Evolutionary conservation across 257 asterid genomes (phyloP).

Genomic region (Primulina huaijiensis): DNA sequence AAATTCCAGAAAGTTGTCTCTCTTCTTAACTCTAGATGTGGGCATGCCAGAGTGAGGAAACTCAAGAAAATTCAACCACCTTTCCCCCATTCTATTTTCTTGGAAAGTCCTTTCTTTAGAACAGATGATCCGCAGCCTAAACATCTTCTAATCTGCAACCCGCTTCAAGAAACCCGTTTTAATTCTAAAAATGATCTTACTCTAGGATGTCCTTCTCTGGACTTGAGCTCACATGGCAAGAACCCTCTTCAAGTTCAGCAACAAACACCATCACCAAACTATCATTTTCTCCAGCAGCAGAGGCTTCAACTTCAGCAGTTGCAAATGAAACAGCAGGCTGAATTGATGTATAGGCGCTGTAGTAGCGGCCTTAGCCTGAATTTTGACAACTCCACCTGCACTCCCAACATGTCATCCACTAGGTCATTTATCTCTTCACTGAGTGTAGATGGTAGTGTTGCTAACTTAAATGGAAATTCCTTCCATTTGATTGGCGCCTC

Average conservation of each 20-base stretch:
- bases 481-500: slow-evolving; percentile 67
- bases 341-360: slow-evolving; percentile 48
- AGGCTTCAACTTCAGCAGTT: slow-evolving; percentile 47
- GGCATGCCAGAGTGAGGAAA: slow-evolving; percentile 87
- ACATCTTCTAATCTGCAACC: slow-evolving; percentile 36
- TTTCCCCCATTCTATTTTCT: slow-evolving; percentile 53
- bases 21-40: slow-evolving; percentile 54
- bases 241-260: slow-evolving; percentile 40
- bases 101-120: slow-evolving; percentile 47
- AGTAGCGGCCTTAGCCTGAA: slow-evolving; percentile 77
- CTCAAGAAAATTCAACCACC: slow-evolving; percentile 39
- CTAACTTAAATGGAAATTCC: slow-evolving; percentile 59
- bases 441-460: slow-evolving; percentile 83
- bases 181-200: slow-evolving; percentile 43
- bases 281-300: slow-evolving; percentile 50
- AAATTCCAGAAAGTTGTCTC: slow-evolving; percentile 70
- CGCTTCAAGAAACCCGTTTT: slow-evolving; percentile 36
- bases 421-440: slow-evolving; percentile 81
- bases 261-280: slow-evolving; percentile 37
- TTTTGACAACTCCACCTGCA: slow-evolving; percentile 74
- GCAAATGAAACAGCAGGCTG: slow-evolving; percentile 62
- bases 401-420: slow-evolving; percentile 81
- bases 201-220: slow-evolving; percentile 50
- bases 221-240: slow-evolving; percentile 48
- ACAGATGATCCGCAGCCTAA: slow-evolving; percentile 41